A percentile compares a stretch with the other conserved stretches of the same genome.
These are phyloP conservation scores for Lotmaria passim DNA, from an alignment of 208 protist genomes.

Conservation along the genomic window DNA sequence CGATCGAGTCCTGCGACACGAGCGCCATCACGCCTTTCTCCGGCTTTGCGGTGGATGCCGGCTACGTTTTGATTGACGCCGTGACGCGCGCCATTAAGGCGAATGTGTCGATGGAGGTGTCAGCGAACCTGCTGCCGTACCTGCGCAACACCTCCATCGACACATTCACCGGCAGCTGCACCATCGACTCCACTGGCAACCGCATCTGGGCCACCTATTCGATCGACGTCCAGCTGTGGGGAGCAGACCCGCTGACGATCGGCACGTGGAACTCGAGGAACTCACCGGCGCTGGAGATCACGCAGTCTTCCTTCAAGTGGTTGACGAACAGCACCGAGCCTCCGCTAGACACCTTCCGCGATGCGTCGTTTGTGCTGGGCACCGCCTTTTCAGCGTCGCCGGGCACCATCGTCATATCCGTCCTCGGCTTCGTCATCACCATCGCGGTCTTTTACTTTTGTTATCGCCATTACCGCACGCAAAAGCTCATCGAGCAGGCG, in stretches of 20 bases:
- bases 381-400: slow-evolving; percentile 71
- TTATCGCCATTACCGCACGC: slow-evolving; percentile 84
- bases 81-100: slow-evolving; percentile 49
- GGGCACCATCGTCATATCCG: slow-evolving; percentile 78
- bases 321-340: slow-evolving; percentile 61
- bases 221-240: slow-evolving; percentile 72
- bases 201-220: slow-evolving; percentile 63
- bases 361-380: slow-evolving; percentile 77
- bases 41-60: slow-evolving; percentile 83
- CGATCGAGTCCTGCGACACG: slow-evolving; percentile 55
- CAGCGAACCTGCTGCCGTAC: slow-evolving; percentile 47
- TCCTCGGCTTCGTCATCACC: slow-evolving; percentile 82
- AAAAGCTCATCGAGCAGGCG: slow-evolving; percentile 81
- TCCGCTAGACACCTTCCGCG: slow-evolving; percentile 83
- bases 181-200: slow-evolving; percentile 71
- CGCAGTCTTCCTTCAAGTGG: slow-evolving; percentile 54
- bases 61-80: slow-evolving; percentile 64
- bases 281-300: slow-evolving; percentile 39
- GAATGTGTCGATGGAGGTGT: slow-evolving; percentile 56
- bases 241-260: slow-evolving; percentile 44
- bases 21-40: slow-evolving; percentile 37
- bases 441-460: slow-evolving; percentile 86
- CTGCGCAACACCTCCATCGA: slow-evolving; percentile 63
- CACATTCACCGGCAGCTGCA: slow-evolving; percentile 66
- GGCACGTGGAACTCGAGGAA: slow-evolving; percentile 62